Evolutionary conservation across 2,329 filamentous ascomycete species (phyloP), one percentile per base, ranked within the genome.

Genomic region (Chrysoporthe cubensis): DNA sequence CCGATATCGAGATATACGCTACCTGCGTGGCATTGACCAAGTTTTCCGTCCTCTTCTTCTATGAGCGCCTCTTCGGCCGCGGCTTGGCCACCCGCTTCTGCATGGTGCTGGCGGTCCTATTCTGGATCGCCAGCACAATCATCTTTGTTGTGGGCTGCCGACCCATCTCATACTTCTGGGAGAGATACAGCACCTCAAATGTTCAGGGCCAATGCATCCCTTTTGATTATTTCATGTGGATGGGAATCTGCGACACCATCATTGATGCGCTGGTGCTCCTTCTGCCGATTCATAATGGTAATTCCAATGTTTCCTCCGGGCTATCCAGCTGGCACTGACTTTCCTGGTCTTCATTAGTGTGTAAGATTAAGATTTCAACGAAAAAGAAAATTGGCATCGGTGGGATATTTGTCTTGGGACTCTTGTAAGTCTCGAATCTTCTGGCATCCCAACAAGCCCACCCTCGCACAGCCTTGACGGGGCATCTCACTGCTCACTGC

Each of bases 11-110:
- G 18, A 43, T 64, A 14, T 64, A 54, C 42, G 62, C 62, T 14
- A 44, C 37, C 37, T 8, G 42, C 48, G 48, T 54, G 11, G 43
- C 62, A 5, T 4, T 44, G 21, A 57, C 62, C 34, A 64, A 64
- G 37, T 21, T 64, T 4, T 64, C 62, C 4, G 57, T 64, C 50
- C 62, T 57, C 32, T 37, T 64, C 48, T 64, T 56, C 46, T 56
- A 64, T 21, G 21, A 43, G 13, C 34, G 62, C 13, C 37, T 64
- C 26, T 57, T 57, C 16, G 32, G 37, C 42, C 42, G 44, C 37
- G 37, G 40, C 48, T 44, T 32, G 16, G n/a, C 40, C 5, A 37
- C 26, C 11, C 56, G 34, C 2, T 34, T 56, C 34, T 64, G 34
- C 26, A 43, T 16, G 26, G 40, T 56, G n/a, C n/a, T 56, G 34